These are phyloP conservation scores for Pseudofabraea citricarpa DNA, from an alignment of 2,329 filamentous ascomycete species.

Conservation along the genomic window DNA sequence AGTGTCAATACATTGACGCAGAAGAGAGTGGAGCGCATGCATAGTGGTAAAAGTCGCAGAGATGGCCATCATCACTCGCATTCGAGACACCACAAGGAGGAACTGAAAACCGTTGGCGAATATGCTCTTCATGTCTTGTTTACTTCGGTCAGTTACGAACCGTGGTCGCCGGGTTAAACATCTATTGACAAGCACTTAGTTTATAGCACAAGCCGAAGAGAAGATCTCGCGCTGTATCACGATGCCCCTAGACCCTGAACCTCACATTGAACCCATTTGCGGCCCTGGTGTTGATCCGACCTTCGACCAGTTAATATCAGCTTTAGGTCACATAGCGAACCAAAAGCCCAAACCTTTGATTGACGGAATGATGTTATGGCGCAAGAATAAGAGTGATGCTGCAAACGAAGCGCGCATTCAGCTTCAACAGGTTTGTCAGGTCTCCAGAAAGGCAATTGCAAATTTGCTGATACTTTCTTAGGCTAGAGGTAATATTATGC, in stretches of 20 bases:
- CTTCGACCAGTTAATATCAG: conserved; percentile 92
- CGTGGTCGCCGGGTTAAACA: conserved; percentile 1
- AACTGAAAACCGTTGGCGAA: conserved; percentile 92
- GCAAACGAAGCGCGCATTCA: conserved; percentile 64
- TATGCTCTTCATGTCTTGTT: conserved; percentile 96
- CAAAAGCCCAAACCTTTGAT: conserved; percentile 93
- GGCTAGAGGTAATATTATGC: conserved; percentile 4
- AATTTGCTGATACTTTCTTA: conserved; percentile 20
- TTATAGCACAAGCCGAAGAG: conserved; percentile 93
- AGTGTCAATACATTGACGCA: conserved; percentile 39
- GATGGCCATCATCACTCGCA: conserved; percentile 64
- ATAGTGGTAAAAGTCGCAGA: conserved; percentile 64
- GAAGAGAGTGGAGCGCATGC: conserved; percentile 54
- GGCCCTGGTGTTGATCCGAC: conserved; percentile 80
- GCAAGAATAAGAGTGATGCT: conserved; percentile 90
- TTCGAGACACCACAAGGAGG: conserved; percentile 63
- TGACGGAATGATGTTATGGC: conserved; percentile 97
- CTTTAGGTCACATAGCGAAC: conserved; percentile 89
- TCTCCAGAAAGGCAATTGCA: background rate
- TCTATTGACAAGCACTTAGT: conserved; percentile 45
- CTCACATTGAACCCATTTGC: conserved; percentile 83
- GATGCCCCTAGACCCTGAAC: conserved; percentile 72
- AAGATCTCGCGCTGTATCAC: conserved; percentile 88
- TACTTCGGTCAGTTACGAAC: conserved; percentile 62
- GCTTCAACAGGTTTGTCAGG: conserved; percentile 42